Evolutionary conservation across 2,329 filamentous ascomycete species (phyloP).

Genomic region (Periconia macrospinosa): DNA sequence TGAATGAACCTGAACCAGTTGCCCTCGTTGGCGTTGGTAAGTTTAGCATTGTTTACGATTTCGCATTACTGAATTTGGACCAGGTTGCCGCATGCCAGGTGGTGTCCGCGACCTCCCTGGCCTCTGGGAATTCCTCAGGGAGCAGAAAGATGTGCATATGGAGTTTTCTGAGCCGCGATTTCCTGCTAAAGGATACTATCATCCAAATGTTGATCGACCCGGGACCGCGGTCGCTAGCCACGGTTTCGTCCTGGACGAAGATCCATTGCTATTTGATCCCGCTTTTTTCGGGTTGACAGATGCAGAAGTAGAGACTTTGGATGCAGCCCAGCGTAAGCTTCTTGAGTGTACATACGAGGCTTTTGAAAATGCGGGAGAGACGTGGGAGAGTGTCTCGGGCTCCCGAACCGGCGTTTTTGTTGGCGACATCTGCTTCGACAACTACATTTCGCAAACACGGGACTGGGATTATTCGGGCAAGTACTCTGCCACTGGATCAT

Average conservation of each 20-base stretch:
- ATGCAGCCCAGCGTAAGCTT: constrained; percentile 32
- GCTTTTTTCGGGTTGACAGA: constrained; percentile 29
- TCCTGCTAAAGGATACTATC: constrained; percentile 40
- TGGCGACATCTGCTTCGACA: constrained; percentile 20
- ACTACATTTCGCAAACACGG: constrained; percentile 12
- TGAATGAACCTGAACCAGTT: background rate
- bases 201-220: constrained; percentile 17
- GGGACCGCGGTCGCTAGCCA: constrained; percentile 24
- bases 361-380: constrained; percentile 42
- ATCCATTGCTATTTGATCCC: constrained; percentile 41
- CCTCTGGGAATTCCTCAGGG: constrained; percentile 36
- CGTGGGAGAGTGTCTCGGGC: constrained; percentile 26
- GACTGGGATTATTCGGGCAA: constrained; percentile 16
- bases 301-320: constrained; percentile 22
- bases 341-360: constrained; percentile 38
- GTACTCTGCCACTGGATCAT: constrained; percentile 17
- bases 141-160: constrained; percentile 29
- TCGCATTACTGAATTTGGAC: background rate
- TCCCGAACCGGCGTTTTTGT: constrained; percentile 25
- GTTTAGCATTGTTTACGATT: background rate
- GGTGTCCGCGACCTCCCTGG: constrained; percentile 5
- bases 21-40: constrained; percentile 1
- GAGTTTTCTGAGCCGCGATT: constrained; percentile 30
- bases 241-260: constrained; percentile 34
- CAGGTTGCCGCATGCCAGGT: background rate